These are phyloP conservation scores for Penicillium expansum DNA, from an alignment of 2,329 filamentous ascomycete genomes.

Conservation along the genomic window DNA sequence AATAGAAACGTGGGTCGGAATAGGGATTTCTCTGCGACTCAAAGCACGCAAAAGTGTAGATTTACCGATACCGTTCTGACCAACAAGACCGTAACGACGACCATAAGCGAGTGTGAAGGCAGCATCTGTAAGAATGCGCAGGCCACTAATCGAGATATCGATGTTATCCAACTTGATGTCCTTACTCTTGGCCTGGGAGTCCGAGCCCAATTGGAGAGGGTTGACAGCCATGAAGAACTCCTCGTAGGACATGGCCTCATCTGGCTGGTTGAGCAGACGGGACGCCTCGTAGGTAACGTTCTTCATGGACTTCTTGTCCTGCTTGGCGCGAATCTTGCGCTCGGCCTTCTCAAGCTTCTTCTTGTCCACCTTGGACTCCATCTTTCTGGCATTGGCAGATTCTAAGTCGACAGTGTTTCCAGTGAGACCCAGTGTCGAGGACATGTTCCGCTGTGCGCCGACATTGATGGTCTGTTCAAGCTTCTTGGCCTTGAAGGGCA, in stretches of 20 bases:
- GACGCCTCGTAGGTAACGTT: constrained; percentile 97
- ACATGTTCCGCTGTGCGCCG: constrained; percentile 90
- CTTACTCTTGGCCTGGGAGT: constrained; percentile 80
- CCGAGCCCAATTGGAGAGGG: constrained; percentile 79
- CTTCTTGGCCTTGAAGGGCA: constrained; percentile 74
- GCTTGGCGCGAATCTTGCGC: constrained; percentile 94
- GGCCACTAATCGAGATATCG: constrained; percentile 87
- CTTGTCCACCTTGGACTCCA: constrained; percentile 94
- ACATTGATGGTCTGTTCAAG: constrained; percentile 95
- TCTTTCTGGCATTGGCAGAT: constrained; percentile 86
- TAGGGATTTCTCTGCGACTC: constrained; percentile 86
- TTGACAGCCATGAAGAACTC: constrained; percentile 99
- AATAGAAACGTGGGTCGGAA: constrained; percentile 97
- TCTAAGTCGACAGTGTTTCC: constrained; percentile 86
- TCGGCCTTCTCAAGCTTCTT: constrained; percentile 99
- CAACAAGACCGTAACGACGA: constrained; percentile 91
- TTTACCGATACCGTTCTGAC: constrained; percentile 99
- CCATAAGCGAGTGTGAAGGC: constrained; percentile 87
- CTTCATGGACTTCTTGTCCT: constrained; percentile 98
- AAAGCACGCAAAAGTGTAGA: constrained; percentile 90
- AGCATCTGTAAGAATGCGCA: constrained; percentile 86
- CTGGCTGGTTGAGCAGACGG: constrained; percentile 76
- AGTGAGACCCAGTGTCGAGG: constrained; percentile 85
- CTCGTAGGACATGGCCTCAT: constrained; percentile 87
- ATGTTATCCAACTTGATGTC: constrained; percentile 97